These are phyloP conservation scores for Geotrichum phurueaensis DNA, from an alignment of 1,139 yeast genomes.

Conservation along the genomic window DNA sequence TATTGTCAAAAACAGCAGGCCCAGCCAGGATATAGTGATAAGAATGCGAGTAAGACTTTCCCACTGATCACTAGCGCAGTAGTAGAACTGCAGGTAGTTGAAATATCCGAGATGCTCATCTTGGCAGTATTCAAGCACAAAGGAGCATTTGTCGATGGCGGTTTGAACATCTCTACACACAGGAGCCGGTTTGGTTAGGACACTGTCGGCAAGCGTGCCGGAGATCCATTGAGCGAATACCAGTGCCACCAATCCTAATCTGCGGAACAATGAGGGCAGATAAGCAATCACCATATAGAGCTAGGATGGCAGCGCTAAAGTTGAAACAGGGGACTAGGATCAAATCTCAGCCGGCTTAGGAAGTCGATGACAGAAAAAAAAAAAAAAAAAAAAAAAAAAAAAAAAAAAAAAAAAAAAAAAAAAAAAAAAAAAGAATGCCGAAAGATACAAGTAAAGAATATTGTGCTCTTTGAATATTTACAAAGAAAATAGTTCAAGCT, in stretches of 20 bases:
- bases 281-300: neutral
- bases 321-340: neutral
- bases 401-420: neutral
- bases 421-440: neutral
- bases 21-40: conserved; percentile 31
- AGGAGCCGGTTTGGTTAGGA: neutral
- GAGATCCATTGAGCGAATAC: neutral
- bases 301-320: neutral
- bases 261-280: neutral
- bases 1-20: conserved; percentile 50
- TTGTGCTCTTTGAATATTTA: too few relatives aligned
- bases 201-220: neutral
- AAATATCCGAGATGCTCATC: conserved; percentile 30
- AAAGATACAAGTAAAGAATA: too few relatives aligned
- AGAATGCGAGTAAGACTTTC: conserved; percentile 14
- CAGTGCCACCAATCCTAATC: neutral
- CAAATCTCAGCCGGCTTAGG: neutral
- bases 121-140: conserved; percentile 30
- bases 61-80: conserved; percentile 26
- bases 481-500: too few relatives aligned
- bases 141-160: conserved; percentile 31
- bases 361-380: neutral
- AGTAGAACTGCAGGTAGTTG: conserved; percentile 33
- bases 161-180: conserved; percentile 21
- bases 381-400: neutral